Evolutionary conservation across 371 early-diverging fungal species (phyloP), one percentile per base, ranked within the genome.

Genomic region (Funneliformis caledonium): DNA sequence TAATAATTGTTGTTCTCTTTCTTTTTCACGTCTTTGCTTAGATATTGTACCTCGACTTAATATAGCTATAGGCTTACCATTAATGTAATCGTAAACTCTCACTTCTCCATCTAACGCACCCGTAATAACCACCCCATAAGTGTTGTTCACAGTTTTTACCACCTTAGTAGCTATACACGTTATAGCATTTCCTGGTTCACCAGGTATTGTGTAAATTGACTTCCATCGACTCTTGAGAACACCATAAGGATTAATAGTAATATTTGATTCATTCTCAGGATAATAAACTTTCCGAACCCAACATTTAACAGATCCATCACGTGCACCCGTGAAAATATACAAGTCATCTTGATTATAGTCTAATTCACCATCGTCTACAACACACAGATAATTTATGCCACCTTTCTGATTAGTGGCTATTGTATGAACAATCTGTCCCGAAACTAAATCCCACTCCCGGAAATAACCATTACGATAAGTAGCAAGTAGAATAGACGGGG

Each of bases 231-330:
- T 42, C 12, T 77, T 77, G 31, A 14, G 69, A 31, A n/a, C 9
- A 56, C 14, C 69, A 8, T 37, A 45, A 56, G 16, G 16, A 2
- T 64, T 5, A 14, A 45, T 48, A 31, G 11, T 11, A 45, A 22
- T n/a, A 9, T 69, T 31, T 19, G 42, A 31, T 65, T 67, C 67
- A 47, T 78, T 64, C 47, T 67, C 67, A 1, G 48, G 10, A 50
- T 56, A 5, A 65, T 61, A 14, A 59, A 47, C 45, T 19, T 10
- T 72, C 7, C 80, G 22, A 52, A 60, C 4, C 80, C 80, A 80
- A 47, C 72, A 80, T 52, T 65, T 65, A 19, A 80, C 69, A 9
- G 80, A 70, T n/a, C 80, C 80, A 72, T 80, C 80, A 59, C 72
- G n/a, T 60, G 80, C 80, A 59, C 80, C 80, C 10, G 80, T 67